Conservation (phyloP, 192 early-diverging fungal species). For the Piromyces finnis region DNA sequence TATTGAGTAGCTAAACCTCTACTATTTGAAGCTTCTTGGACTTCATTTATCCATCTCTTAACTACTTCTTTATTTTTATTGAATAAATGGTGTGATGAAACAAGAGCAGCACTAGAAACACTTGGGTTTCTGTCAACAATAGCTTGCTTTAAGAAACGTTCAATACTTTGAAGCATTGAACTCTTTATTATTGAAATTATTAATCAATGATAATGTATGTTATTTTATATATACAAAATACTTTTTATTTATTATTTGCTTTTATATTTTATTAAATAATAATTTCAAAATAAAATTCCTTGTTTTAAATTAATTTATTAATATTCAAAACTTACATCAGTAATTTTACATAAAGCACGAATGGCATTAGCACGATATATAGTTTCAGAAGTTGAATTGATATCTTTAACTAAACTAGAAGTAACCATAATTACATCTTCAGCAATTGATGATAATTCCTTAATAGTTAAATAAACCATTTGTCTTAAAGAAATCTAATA, state of each 20-base stretch:
- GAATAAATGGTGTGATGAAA: slow-evolving; percentile 79
- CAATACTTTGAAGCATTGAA: slow-evolving; percentile 88
- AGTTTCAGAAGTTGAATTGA: slow-evolving; percentile 82
- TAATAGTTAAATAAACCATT: slow-evolving; percentile 94
- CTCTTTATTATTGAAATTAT: slow-evolving; percentile 18
- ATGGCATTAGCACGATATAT: slow-evolving; percentile 90
- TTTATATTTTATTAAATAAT: too few relatives aligned
- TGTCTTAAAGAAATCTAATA: slow-evolving; percentile 74
- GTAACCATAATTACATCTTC: slow-evolving; percentile 98
- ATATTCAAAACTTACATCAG: slow-evolving; percentile 78
- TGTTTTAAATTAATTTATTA: too few relatives aligned
- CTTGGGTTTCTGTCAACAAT: slow-evolving; percentile 88
- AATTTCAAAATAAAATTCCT: too few relatives aligned
- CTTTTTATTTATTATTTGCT: too few relatives aligned
- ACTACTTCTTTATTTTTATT: slow-evolving; percentile 73
- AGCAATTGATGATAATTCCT: slow-evolving; percentile 80
- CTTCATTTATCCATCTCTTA: slow-evolving; percentile 92
- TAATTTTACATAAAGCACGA: slow-evolving; percentile 84
- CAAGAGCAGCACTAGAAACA: slow-evolving; percentile 78
- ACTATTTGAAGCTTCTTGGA: slow-evolving; percentile 78
- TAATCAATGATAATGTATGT: too few relatives aligned
- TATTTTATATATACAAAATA: too few relatives aligned
- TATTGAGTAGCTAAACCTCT: slow-evolving; percentile 93
- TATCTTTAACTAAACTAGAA: slow-evolving; percentile 84
- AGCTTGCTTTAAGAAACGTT: slow-evolving; percentile 87